Conservation (phyloP, 805 yeast genomes). For the Barnettozyma botsteinii region DNA sequence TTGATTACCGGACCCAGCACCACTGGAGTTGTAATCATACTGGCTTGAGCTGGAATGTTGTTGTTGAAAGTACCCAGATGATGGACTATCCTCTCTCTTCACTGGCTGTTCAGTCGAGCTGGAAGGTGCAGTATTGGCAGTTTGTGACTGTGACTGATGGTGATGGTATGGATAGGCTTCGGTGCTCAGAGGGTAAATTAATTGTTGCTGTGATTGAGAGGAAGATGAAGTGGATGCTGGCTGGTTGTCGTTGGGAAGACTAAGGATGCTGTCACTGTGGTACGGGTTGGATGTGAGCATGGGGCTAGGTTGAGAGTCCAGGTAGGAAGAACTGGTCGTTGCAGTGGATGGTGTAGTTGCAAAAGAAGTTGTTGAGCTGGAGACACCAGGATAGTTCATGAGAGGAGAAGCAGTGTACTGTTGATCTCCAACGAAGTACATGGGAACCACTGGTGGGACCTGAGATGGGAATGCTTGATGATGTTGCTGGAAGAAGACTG, state of each 20-base stretch:
- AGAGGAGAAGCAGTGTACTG: not conserved
- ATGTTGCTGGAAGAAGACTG: not conserved
- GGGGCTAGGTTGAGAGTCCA: not conserved
- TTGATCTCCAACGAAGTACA: not conserved
- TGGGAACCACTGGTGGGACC: not conserved
- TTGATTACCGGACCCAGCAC: not conserved
- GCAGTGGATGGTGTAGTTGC: not conserved
- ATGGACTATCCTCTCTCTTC: slow-evolving; percentile 6
- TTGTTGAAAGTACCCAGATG: not conserved
- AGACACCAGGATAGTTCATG: slow-evolving; percentile 4
- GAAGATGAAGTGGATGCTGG: not conserved
- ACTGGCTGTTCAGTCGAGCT: too few relatives aligned
- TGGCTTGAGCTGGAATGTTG: not conserved
- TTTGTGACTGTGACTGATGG: not conserved
- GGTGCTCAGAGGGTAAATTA: not conserved
- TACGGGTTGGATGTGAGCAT: not conserved
- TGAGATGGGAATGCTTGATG: not conserved
- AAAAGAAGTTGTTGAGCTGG: not conserved
- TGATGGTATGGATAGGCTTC: not conserved
- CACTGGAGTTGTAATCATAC: not conserved
- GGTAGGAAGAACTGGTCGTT: not conserved
- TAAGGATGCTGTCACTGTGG: too few relatives aligned
- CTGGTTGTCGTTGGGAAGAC: too few relatives aligned
- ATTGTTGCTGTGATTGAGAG: not conserved
- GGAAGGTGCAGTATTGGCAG: not conserved